phyloP scores from a whole-genome alignment of 768 basidiomycete genomes.

The Suillus variegatus region DNA sequence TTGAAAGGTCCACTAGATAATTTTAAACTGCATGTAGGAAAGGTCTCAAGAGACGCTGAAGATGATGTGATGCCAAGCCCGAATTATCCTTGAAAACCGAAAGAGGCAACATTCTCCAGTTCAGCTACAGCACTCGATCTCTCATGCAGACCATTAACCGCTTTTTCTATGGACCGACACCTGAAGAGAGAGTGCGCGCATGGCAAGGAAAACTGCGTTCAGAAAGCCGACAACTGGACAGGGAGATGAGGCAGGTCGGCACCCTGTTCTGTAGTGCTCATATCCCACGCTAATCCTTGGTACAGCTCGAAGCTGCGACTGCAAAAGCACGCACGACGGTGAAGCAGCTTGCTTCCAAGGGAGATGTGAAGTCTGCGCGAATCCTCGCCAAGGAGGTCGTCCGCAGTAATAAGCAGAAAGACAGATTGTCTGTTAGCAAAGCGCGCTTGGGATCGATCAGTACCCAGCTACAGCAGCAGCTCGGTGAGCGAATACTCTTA shows the following conservation, averaged over 20 bases:
- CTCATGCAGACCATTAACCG: constrained; percentile 87
- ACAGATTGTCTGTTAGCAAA: constrained; percentile 88
- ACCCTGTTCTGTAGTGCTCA: constrained; percentile 17
- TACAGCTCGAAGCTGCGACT: constrained; percentile 79
- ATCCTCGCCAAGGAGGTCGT: constrained; percentile 95
- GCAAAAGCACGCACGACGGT: constrained; percentile 77
- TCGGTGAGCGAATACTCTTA: constrained; percentile 57
- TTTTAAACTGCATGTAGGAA: not conserved
- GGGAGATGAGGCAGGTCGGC: constrained; percentile 94
- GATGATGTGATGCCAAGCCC: not conserved
- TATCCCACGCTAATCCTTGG: constrained; percentile 16
- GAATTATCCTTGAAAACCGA: not conserved
- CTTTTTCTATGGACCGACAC: constrained; percentile 94
- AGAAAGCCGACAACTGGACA: constrained; percentile 82
- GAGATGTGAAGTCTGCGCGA: constrained; percentile 89
- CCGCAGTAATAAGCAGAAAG: constrained; percentile 91
- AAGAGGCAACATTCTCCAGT: constrained; percentile 3
- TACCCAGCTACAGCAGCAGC: constrained; percentile 86
- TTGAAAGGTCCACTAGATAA: not conserved
- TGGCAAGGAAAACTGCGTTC: constrained; percentile 89
- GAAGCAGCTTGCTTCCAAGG: constrained; percentile 88
- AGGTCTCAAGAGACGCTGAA: not conserved
- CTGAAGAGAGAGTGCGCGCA: constrained; percentile 88
- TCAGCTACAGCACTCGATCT: constrained; percentile 9
- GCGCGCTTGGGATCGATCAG: constrained; percentile 90